Evolutionary conservation across 164 flowering plant genomes (phyloP), one percentile per base, ranked within the genome.

Genomic region (Buxus sempervirens): DNA sequence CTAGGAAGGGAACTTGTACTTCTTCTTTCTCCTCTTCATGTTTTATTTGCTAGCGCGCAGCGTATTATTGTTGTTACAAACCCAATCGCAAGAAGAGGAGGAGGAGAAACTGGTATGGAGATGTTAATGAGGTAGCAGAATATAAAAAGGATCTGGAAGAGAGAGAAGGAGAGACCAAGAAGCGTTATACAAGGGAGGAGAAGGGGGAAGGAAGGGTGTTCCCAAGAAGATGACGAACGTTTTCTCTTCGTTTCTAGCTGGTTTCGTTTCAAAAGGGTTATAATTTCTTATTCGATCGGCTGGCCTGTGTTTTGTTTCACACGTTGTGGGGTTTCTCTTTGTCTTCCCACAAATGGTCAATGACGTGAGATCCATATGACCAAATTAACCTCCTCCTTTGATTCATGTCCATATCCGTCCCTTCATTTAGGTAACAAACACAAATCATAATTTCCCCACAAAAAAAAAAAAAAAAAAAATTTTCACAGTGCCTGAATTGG

Each of bases 101-200:
- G 21, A 41, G 36, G 15, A 21, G 25, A 32, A 24, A 32, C 12
- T 26, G 21, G 19, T 36, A 15, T 12, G 22, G 38, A 41, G 20
- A 48, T 12, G 27, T 19, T 49, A n/a, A 60, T 62, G 41, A 21
- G 19, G 28, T 54, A 58, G 14, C 23, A 60, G 48, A 60, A 24
- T 8, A 49, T 21, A 48, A 60, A 68, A 58, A 58, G 26, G 3
- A 26, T 9, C 41, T 61, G 25, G 1, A 23, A 25, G 25, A 18
- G 41, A 62, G 9, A 22, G 9, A 9, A 28, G 51, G 71, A 59
- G 64, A 25, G 64, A 68, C 64, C 58, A 53, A 60, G 64, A 45
- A 68, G 71, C 71, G 65, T 53, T 38, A 28, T 49, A 59, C 60
- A 54, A 61, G 72, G 66, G 38, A 38, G 64, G 28, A 60, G 18